These are phyloP conservation scores for Lasiodiplodia sp. DNA, from an alignment of 2,329 filamentous ascomycete genomes.

Conservation along the genomic window DNA sequence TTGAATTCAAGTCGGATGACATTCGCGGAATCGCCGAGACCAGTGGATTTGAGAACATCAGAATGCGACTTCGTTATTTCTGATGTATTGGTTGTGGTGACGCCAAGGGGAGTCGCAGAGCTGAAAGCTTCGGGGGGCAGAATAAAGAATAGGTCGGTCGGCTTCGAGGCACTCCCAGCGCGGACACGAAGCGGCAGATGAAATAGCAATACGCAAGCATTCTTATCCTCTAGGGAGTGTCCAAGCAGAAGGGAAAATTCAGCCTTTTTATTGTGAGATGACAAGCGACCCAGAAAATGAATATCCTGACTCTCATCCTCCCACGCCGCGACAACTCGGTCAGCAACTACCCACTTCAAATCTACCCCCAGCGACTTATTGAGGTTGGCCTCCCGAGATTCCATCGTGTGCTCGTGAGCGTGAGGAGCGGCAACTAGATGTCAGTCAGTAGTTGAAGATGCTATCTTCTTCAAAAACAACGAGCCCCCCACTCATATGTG, in stretches of 20 bases:
- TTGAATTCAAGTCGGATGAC: background rate
- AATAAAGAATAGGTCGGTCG: conserved; percentile 12
- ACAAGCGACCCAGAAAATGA: conserved; percentile 21
- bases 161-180: conserved; percentile 10
- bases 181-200: conserved; percentile 12
- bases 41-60: background rate
- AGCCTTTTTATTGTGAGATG: conserved; percentile 27
- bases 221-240: conserved; percentile 3
- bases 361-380: conserved; percentile 8
- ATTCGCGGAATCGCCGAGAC: background rate
- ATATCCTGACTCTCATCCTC: conserved; percentile 6
- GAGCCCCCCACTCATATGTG: conserved; percentile 13
- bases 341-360: conserved; percentile 5
- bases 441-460: conserved; percentile 8
- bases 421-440: background rate
- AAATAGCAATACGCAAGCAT: conserved; percentile 10
- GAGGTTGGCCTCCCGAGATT: conserved; percentile 1
- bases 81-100: background rate
- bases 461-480: background rate
- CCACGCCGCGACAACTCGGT: conserved; percentile 11
- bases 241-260: conserved; percentile 25
- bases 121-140: conserved; percentile 1
- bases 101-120: background rate
- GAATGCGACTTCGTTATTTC: conserved; percentile 6
- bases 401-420: background rate